Percentiles rank a stretch among this genome's conserved stretches.
phyloP scores from a whole-genome alignment of 495 filamentous ascomycete species.

The Beverwykella pulmonaria region DNA sequence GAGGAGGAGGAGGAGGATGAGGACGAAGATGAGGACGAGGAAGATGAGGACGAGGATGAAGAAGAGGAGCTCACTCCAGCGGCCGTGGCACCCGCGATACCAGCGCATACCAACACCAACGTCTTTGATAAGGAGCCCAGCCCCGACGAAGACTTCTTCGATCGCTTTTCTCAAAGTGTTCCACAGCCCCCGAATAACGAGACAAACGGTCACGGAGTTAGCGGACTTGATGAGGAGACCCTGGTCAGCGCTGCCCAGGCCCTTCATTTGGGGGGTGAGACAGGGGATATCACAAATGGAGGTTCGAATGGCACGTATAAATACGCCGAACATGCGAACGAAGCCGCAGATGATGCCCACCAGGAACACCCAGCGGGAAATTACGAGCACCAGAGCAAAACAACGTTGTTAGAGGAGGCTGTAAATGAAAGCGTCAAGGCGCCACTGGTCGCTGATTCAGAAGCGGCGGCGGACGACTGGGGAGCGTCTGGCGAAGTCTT shows the following conservation, averaged over 20 bases:
- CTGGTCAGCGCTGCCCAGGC: slow-evolving; percentile 1
- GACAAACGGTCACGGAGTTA: slow-evolving; percentile 20
- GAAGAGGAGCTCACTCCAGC: slow-evolving; percentile 15
- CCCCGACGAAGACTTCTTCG: slow-evolving; percentile 46
- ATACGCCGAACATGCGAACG: background rate
- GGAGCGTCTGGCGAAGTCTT: slow-evolving; percentile 34
- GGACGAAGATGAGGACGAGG: background rate
- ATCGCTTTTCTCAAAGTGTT: slow-evolving; percentile 26
- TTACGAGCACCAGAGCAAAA: slow-evolving; percentile 39
- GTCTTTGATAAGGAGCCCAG: slow-evolving; percentile 16
- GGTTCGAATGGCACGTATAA: background rate
- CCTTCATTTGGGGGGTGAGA: background rate
- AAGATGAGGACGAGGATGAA: background rate
- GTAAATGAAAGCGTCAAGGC: slow-evolving; percentile 28
- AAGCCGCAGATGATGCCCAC: background rate
- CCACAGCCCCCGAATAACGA: background rate
- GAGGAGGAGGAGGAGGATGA: slow-evolving; percentile 6
- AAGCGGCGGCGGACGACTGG: slow-evolving; percentile 31
- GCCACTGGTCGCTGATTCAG: slow-evolving; percentile 22
- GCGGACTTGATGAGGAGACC: slow-evolving; percentile 6
- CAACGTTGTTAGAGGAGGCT: slow-evolving; percentile 37
- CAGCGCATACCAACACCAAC: slow-evolving; percentile 13
- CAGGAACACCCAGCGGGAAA: slow-evolving; percentile 25
- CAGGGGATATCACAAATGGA: background rate
- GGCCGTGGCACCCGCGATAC: slow-evolving; percentile 2